phyloP scores from a whole-genome alignment of 2,329 filamentous ascomycete genomes.

The Trichoderma cornu-damae region DNA sequence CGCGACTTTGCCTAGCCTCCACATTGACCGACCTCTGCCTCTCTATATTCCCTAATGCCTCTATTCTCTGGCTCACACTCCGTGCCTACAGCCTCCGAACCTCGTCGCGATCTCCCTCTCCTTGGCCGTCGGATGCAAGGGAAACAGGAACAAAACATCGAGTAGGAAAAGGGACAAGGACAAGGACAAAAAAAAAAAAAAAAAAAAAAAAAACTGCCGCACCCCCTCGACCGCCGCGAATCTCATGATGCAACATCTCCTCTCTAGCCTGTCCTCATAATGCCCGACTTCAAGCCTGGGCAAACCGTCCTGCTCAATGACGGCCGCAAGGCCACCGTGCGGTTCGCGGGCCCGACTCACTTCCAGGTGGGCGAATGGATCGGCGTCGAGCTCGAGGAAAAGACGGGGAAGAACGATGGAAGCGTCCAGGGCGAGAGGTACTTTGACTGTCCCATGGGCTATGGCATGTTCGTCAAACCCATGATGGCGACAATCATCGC shows the following conservation, averaged over 20 bases:
- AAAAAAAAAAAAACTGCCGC: not conserved
- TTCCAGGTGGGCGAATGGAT: conserved; percentile 85
- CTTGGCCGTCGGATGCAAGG: conserved; percentile 1
- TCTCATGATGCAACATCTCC: conserved; percentile 33
- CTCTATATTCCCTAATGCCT: conserved; percentile 13
- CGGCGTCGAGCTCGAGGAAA: conserved; percentile 78
- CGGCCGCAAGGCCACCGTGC: conserved; percentile 69
- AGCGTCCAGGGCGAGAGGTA: conserved; percentile 83
- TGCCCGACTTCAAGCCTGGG: conserved; percentile 58
- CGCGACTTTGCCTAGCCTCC: conserved; percentile 13
- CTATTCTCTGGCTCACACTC: not conserved
- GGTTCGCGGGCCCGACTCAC: conserved; percentile 72
- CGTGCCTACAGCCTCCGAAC: not conserved
- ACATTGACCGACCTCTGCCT: too few relatives aligned
- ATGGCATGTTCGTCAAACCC: conserved; percentile 80
- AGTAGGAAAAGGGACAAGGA: too few relatives aligned
- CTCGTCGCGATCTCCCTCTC: conserved; percentile 2
- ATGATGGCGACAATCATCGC: conserved; percentile 58
- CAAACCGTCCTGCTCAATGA: conserved; percentile 76
- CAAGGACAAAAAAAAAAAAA: too few relatives aligned
- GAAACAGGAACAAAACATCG: not conserved
- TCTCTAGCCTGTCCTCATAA: conserved; percentile 33
- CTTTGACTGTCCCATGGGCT: conserved; percentile 74
- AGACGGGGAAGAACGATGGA: conserved; percentile 89
- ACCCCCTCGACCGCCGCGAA: conserved; percentile 2